Percentiles rank a stretch among this genome's conserved stretches.
These are phyloP conservation scores for Allium cepa DNA, from an alignment of 106 monocot species.

Conservation along the genomic window DNA sequence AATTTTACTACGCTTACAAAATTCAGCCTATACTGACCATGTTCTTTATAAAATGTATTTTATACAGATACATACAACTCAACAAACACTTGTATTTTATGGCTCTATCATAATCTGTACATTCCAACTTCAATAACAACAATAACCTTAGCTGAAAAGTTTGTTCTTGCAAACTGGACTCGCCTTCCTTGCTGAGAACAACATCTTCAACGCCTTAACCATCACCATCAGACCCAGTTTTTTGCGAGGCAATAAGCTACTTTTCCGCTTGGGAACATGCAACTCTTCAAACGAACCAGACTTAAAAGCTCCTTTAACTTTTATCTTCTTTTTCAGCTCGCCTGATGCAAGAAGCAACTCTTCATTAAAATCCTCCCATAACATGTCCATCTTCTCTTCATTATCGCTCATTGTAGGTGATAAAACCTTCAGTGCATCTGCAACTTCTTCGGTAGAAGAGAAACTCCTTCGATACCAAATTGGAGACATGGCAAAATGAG, in stretches of 20 bases:
- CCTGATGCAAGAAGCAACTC: slow-evolving; percentile 4
- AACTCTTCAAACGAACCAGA: neutral
- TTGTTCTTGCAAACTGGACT: neutral
- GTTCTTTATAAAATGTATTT: too few species aligned
- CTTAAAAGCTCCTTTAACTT: neutral
- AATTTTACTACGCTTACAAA: too few species aligned
- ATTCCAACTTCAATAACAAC: too few species aligned
- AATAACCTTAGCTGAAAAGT: too few species aligned
- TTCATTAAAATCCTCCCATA: slow-evolving; percentile 57
- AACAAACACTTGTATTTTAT: too few species aligned
- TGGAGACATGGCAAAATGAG: neutral
- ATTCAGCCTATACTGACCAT: too few species aligned
- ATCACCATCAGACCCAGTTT: slow-evolving; percentile 22
- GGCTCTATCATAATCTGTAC: too few species aligned
- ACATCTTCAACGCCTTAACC: slow-evolving; percentile 37
- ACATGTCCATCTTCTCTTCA: slow-evolving; percentile 40
- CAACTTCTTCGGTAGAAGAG: neutral
- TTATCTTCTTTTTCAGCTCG: slow-evolving; percentile 1
- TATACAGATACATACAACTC: too few species aligned
- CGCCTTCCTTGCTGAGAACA: slow-evolving; percentile 8
- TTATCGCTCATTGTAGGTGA: neutral
- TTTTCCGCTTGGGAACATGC: slow-evolving; percentile 2
- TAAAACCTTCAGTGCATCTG: neutral
- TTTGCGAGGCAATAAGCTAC: neutral
- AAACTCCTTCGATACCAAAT: slow-evolving; percentile 1